Conservation (phyloP, 257 asterid species). For the Forsythia suspensa region DNA sequence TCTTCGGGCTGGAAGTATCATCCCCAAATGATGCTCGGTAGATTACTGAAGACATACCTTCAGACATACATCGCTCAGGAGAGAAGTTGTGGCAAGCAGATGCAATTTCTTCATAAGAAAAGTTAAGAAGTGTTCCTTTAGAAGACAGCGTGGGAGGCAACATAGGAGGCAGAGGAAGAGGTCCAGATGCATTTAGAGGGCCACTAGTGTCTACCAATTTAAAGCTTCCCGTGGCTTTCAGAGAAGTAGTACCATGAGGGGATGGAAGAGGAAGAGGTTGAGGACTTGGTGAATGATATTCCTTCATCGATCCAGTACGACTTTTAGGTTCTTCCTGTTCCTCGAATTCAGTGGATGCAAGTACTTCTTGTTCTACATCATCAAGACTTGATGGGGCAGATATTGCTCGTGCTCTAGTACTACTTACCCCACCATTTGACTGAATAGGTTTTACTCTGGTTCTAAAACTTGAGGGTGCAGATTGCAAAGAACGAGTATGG, state of each 20-base stretch:
- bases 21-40: slow-evolving; percentile 82
- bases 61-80: slow-evolving; percentile 88
- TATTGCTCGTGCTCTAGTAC: slow-evolving; percentile 56
- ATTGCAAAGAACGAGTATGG: slow-evolving; percentile 60
- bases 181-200: slow-evolving; percentile 76
- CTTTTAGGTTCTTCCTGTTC: slow-evolving; percentile 68
- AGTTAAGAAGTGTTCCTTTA: slow-evolving; percentile 53
- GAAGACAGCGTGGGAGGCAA: slow-evolving; percentile 46
- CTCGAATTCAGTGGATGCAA: slow-evolving; percentile 53
- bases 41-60: slow-evolving; percentile 82
- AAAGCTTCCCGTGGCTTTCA: slow-evolving; percentile 66
- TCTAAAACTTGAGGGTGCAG: slow-evolving; percentile 94
- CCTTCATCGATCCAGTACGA: slow-evolving; percentile 67
- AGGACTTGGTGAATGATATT: slow-evolving; percentile 65
- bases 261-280: slow-evolving; percentile 97
- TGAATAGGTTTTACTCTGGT: slow-evolving; percentile 60
- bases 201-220: slow-evolving; percentile 59
- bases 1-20: slow-evolving; percentile 53
- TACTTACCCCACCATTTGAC: slow-evolving; percentile 33
- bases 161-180: slow-evolving; percentile 80
- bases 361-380: slow-evolving; percentile 58
- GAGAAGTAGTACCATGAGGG: slow-evolving; percentile 47
- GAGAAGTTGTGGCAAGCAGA: slow-evolving; percentile 92
- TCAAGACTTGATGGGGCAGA: slow-evolving; percentile 85
- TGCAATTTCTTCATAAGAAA: slow-evolving; percentile 75